Evolutionary conservation across 1,284 basidiomycete species (phyloP).

Genomic region (Porodaedalea pini): DNA sequence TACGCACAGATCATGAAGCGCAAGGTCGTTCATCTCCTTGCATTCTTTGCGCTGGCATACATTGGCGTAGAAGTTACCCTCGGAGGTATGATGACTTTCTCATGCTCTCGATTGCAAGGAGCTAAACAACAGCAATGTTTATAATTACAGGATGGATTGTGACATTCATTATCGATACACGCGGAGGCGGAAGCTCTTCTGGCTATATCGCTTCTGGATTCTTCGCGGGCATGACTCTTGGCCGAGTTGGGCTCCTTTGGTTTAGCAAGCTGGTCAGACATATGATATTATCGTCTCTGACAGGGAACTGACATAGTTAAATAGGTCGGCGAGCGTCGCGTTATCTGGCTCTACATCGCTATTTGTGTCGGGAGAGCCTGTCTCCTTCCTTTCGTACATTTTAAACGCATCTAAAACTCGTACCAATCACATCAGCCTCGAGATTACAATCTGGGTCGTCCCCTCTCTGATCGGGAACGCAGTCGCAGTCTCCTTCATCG

Average conservation of each 20-base stretch:
- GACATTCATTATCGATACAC: slow-evolving; percentile 27
- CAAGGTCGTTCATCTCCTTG: slow-evolving; percentile 52
- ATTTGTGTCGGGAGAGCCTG: slow-evolving; percentile 45
- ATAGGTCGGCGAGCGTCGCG: slow-evolving; percentile 53
- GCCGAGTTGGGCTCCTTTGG: slow-evolving; percentile 8
- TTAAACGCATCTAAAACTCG: no score
- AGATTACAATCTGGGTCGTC: slow-evolving; percentile 61
- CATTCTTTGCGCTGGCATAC: slow-evolving; percentile 60
- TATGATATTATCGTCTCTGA: no score
- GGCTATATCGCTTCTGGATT: slow-evolving; percentile 28
- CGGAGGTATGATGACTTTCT: slow-evolving; percentile 36
- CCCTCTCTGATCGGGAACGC: slow-evolving; percentile 58
- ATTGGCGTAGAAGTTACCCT: slow-evolving; percentile 66
- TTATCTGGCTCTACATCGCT: slow-evolving; percentile 48
- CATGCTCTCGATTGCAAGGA: neutral
- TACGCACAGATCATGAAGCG: slow-evolving; percentile 54
- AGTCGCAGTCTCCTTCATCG: slow-evolving; percentile 54
- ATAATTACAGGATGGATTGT: slow-evolving; percentile 28
- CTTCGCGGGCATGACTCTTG: slow-evolving; percentile 25
- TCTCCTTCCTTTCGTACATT: no score
- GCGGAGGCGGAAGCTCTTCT: slow-evolving; percentile 26
- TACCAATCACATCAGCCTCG: slow-evolving; percentile 37
- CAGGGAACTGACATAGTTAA: neutral
- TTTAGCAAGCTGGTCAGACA: slow-evolving; percentile 1
- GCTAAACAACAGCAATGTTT: neutral